These are phyloP conservation scores for Phylloporus scabripes DNA, from an alignment of 768 basidiomycete species.

Conservation along the genomic window DNA sequence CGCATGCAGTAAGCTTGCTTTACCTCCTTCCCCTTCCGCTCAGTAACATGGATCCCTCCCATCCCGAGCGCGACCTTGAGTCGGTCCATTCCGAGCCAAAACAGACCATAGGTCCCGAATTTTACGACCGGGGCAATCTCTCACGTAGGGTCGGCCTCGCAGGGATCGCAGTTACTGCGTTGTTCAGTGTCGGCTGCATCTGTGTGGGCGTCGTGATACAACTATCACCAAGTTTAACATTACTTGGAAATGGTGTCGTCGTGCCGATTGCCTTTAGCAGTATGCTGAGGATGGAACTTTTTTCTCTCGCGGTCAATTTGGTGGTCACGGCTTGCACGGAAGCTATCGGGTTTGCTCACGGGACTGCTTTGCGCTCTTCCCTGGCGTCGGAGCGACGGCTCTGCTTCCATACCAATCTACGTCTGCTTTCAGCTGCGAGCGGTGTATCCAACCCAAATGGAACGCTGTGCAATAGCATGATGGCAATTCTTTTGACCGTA, in stretches of 20 bases:
- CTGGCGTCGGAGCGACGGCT: slow-evolving; percentile 22
- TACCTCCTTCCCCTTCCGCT: neutral
- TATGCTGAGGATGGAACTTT: slow-evolving; percentile 15
- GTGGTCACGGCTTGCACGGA: slow-evolving; percentile 27
- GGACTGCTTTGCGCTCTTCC: slow-evolving; percentile 23
- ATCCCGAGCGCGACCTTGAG: slow-evolving; percentile 12
- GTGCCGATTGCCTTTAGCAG: neutral
- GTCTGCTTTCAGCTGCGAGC: slow-evolving; percentile 19
- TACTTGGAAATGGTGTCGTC: neutral
- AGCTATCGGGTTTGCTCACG: slow-evolving; percentile 25
- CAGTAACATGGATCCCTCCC: neutral
- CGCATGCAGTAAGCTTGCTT: neutral
- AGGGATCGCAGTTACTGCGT: slow-evolving; percentile 19
- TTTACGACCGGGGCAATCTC: slow-evolving; percentile 22
- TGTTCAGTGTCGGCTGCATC: slow-evolving; percentile 22
- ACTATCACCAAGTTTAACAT: slow-evolving; percentile 5
- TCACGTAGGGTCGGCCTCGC: slow-evolving; percentile 21
- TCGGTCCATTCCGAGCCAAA: slow-evolving; percentile 14
- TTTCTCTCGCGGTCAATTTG: slow-evolving; percentile 21
- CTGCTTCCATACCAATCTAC: slow-evolving; percentile 3
- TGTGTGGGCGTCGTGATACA: slow-evolving; percentile 16
- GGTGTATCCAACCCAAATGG: slow-evolving; percentile 23
- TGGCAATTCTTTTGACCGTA: slow-evolving; percentile 26
- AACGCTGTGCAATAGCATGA: slow-evolving; percentile 15
- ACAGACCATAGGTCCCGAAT: slow-evolving; percentile 20